Evolutionary conservation across 495 filamentous ascomycete genomes (phyloP), one percentile per base, ranked within the genome.

Genomic region (Lophium mytilinum): DNA sequence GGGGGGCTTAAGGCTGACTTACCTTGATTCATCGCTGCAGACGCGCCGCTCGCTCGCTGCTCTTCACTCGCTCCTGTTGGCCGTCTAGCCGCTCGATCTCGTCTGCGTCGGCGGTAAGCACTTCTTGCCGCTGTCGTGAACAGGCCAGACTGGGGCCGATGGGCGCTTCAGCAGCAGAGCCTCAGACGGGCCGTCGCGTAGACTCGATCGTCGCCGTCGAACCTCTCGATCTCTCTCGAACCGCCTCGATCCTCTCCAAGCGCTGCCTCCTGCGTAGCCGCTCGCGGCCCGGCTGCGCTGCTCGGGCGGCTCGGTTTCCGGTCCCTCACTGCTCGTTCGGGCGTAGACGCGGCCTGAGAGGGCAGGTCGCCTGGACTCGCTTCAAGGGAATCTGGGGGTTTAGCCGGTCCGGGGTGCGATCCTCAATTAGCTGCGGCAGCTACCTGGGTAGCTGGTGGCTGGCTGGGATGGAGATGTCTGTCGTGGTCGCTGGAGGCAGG

Each of bases 11-110:
- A 62, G 63, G 63, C 63, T 66, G 58, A 62, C 63, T 62, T 56
- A 66, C 63, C 63, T 62, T 56, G 52, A 57, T 66, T 66, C 63
- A 66, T 65, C 37, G 59, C 60, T 65, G 57, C 53, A 52, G 57
- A 34, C 52, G 58, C 56, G 60, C 53, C 37, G 55, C 54, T 40
- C 24, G 24, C 24, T 30, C 24, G 2, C 24, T 30, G 6, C 24
- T 30, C 24, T 30, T 30, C 6, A 6, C 24, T 30, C 24, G 24
- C 24, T 30, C 24, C 24, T 30, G 24, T 30, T 30, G 24, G 24
- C 24, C 24, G 24, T 30, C 2, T 30, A 30, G 24, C 24, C 24
- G 24, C 24, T 30, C 24, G 24, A 6, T 30, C 24, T 30, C 24
- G 24, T 30, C 24, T 30, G 24, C 24, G 6, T 6, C 24, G 24